These are phyloP conservation scores for Spirogloea muscicola DNA, from an alignment of 139 green algal species.

Conservation along the genomic window DNA sequence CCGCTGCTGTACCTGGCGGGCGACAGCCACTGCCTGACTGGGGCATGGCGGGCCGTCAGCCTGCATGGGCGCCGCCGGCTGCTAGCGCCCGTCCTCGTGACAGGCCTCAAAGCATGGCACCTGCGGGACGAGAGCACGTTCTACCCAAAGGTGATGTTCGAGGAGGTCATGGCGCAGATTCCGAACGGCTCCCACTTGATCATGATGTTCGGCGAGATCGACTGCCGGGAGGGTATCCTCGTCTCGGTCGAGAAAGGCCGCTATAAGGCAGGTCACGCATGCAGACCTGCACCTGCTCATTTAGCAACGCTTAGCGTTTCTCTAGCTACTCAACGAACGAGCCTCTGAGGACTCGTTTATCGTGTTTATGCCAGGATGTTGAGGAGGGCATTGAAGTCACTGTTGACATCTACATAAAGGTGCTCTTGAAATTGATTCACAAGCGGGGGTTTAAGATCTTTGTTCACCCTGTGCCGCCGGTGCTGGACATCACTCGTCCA, in stretches of 20 bases:
- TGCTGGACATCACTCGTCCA: conserved; percentile 58
- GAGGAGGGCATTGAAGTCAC: conserved; percentile 58
- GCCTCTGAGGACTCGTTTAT: too few relatives aligned
- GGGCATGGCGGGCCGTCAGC: conserved; percentile 44
- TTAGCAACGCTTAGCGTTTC: too few relatives aligned
- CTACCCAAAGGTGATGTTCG: conserved; percentile 59
- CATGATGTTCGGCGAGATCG: conserved; percentile 77
- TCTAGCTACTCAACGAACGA: too few relatives aligned
- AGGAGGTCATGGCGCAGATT: conserved; percentile 34
- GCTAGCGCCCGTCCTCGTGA: conserved; percentile 65
- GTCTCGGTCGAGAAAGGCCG: conserved; percentile 73
- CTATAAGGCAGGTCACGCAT: conserved; percentile 64
- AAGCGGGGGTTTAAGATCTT: conserved; percentile 56
- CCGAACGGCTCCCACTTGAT: conserved; percentile 55
- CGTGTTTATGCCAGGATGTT: too few relatives aligned
- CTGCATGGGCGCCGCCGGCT: conserved; percentile 55
- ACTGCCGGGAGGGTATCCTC: conserved; percentile 76
- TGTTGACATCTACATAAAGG: conserved; percentile 59
- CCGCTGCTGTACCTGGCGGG: background rate
- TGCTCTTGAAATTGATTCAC: conserved; percentile 36
- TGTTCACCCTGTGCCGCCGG: conserved; percentile 66
- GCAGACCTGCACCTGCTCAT: too few relatives aligned
- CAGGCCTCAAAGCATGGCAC: conserved; percentile 80
- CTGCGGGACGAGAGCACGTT: conserved; percentile 59
- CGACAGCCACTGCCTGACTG: conserved; percentile 63